Base-by-base conservation (phyloP, 2,329 filamentous ascomycete genomes). In the Cordyceps cateniannulata region DNA sequence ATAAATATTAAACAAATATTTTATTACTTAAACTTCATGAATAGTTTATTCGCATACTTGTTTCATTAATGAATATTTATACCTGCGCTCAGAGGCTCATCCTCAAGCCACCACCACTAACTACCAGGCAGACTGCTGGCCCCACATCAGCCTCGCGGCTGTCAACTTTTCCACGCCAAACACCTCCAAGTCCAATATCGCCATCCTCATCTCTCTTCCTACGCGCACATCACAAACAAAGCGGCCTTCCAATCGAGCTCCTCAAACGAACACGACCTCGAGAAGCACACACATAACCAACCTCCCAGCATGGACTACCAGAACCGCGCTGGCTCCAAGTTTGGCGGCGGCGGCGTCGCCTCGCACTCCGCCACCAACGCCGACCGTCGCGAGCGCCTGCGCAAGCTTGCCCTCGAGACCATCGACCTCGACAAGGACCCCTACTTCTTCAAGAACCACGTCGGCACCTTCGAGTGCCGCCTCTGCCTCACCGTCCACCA, bases 401-500 rank as follows among this genome's bases (percentile, higher is more conserved):
- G 93, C 75, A 97, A 97, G 80, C 92, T 99, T 72, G 95, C 95
- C 62, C 90, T 99, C 71, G 95, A 99, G 79, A 96, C 92, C 60
- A 99, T 99, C 81, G 93, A 98, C 79, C 90, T 98, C 65, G 95
- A 98, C 78, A 98, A 97, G 79, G 95, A 99, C 78, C 95, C 95
- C 0, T 99, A 98, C 84, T 97, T 98, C 81, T 99, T 99, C 87
- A 96, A 96, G 76, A 99, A 99, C 81, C 93, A 99, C 76, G 91
- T 98, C 69, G 95, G 95, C 71, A 95, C 89, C 71, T 99, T 97
- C 77, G 95, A 99, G 77, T 99, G 95, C 75, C 90, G 95, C 32
- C 88, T 99, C 45, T 99, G 95, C 72, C 81, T 99, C 27, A 99
- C 95, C 0, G 93, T 98, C 5, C 95, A 99, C 81, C 95, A 99